These are phyloP conservation scores for Ceratobasidium sp. DNA, from an alignment of 1,284 basidiomycete species.

Conservation along the genomic window DNA sequence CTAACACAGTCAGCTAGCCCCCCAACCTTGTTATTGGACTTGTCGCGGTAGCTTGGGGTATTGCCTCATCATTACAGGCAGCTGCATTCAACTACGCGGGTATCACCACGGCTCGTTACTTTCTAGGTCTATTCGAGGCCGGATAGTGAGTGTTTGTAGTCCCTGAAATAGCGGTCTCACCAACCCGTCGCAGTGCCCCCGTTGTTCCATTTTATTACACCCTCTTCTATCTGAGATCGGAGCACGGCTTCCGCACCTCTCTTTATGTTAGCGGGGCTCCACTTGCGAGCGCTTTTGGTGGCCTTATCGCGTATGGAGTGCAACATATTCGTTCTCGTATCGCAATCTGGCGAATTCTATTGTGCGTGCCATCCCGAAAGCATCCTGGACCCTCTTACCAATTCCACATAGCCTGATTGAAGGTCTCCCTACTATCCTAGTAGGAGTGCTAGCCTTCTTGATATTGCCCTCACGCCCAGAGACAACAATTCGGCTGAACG, in stretches of 20 bases:
- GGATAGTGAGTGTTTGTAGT: constrained; percentile 33
- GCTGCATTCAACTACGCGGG: constrained; percentile 42
- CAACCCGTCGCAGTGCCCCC: constrained; percentile 40
- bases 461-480: constrained; percentile 41
- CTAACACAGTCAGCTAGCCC: not conserved
- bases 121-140: constrained; percentile 32
- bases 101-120: constrained; percentile 35
- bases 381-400: not conserved
- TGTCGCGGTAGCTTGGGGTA: constrained; percentile 42
- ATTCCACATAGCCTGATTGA: constrained; percentile 38
- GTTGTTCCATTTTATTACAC: constrained; percentile 42
- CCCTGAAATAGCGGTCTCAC: too few relatives aligned
- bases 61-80: constrained; percentile 40
- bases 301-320: constrained; percentile 44
- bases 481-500: constrained; percentile 40
- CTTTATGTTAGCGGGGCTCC: constrained; percentile 43
- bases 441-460: constrained; percentile 37
- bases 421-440: constrained; percentile 39
- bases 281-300: constrained; percentile 43
- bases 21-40: constrained; percentile 40
- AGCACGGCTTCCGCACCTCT: constrained; percentile 39
- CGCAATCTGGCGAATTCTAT: constrained; percentile 41
- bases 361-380: constrained; percentile 9
- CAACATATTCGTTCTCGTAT: constrained; percentile 41
- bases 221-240: constrained; percentile 41